Conservation (phyloP, 768 basidiomycete species). For the Amanita thiersii region DNA sequence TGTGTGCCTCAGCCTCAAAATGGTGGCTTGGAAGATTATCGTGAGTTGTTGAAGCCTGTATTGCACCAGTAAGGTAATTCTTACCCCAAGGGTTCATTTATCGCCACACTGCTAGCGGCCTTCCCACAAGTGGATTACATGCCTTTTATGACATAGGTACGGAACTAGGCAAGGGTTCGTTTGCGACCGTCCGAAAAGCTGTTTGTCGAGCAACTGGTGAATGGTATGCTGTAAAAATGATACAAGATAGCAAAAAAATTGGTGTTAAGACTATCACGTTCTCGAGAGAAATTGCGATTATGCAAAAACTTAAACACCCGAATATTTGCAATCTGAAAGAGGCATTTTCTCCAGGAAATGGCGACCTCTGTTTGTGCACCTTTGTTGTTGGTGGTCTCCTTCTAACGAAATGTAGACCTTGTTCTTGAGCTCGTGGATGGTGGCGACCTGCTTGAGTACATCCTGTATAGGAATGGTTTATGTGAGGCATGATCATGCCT, state of each 20-base stretch:
- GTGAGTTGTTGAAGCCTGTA: conserved; percentile 31
- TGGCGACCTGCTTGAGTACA: conserved; percentile 82
- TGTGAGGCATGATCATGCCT: conserved; percentile 29
- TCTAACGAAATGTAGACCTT: conserved; percentile 39
- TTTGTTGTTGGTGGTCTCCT: conserved; percentile 9
- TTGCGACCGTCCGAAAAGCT: conserved; percentile 85
- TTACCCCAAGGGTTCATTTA: conserved; percentile 55
- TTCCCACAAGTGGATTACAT: conserved; percentile 46
- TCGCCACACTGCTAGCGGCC: conserved; percentile 49
- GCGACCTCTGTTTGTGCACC: conserved; percentile 45
- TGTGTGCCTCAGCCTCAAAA: conserved; percentile 34
- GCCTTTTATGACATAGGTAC: conserved; percentile 56
- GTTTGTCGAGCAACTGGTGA: conserved; percentile 61
- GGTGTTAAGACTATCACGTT: conserved; percentile 31
- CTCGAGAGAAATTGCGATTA: conserved; percentile 70
- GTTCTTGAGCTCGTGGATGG: conserved; percentile 84
- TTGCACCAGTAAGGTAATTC: background rate
- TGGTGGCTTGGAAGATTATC: conserved; percentile 59
- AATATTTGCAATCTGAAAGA: conserved; percentile 80
- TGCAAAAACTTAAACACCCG: conserved; percentile 67
- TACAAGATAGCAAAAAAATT: conserved; percentile 41
- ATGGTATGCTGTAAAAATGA: conserved; percentile 86
- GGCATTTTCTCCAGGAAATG: conserved; percentile 59
- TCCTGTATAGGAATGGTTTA: conserved; percentile 52
- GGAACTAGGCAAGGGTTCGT: conserved; percentile 85